Evolutionary conservation across 2,329 filamentous ascomycete genomes (phyloP), one percentile per base, ranked within the genome.

Genomic region (Aspergillus ruber): DNA sequence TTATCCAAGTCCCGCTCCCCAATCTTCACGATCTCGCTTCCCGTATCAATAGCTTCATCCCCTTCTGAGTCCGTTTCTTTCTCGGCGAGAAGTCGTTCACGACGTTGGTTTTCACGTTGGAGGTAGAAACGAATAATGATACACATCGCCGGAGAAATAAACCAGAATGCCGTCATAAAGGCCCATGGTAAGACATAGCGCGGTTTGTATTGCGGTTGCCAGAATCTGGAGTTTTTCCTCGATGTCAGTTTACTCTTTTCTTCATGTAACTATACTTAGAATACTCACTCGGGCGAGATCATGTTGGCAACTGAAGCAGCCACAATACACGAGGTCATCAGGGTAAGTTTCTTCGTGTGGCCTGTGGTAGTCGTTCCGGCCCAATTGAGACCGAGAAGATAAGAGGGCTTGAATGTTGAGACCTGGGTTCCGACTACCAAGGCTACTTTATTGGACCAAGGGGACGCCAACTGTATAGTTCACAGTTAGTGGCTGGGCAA

Each of bases 371-470:
- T 50, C 7, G 48, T 50, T 7, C 43, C 48, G 9, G 58, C 57
- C 58, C 58, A 62, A 18, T 56, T 59, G 10, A 62, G 52, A 8
- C 58, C 58, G 6, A 60, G 48, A 12, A 62, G 53, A 40, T 61
- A 62, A 3, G 59, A 62, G 2, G 58, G 59, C 46, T 62, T 62
- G 43, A 62, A 62, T 2, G 59, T 61, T 7, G 59, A 61, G 23
- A 62, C 57, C 36, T 62, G 58, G 4, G 59, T 60, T 10, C 59
- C 59, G 6, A 62, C 57, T 3, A 62, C 56, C 8, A 62, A 51
- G 3, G 58, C 57, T 33, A 62, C 49, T 32, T 62, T 62, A 46
- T 62, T 56, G 6, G 55, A 56, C 58, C 58, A 62, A 4, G 45
- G 49, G n/a, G 36, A 39, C 6, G 15, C 9, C 9, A 39, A 17